These are phyloP conservation scores for Brassica hybrid DNA, from an alignment of 441 rosid species.

Conservation along the genomic window DNA sequence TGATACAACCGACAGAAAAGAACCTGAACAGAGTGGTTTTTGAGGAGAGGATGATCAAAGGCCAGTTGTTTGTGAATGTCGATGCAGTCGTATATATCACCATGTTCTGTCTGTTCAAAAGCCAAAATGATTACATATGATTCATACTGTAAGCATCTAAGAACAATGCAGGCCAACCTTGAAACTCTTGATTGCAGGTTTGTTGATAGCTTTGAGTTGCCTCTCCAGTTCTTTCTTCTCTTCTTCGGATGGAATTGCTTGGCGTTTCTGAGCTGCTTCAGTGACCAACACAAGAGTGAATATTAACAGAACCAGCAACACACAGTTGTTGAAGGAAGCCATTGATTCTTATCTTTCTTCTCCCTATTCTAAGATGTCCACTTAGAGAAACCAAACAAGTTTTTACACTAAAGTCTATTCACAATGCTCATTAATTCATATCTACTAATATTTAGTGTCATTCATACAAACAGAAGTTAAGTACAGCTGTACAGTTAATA, in stretches of 20 bases:
- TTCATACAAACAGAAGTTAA: too few relatives aligned
- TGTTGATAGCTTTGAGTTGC: constrained; percentile 35
- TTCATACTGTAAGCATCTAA: neutral
- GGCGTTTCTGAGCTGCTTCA: neutral
- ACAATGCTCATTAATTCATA: too few relatives aligned
- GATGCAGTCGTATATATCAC: constrained; percentile 28
- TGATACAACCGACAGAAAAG: neutral
- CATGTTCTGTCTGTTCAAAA: constrained; percentile 14
- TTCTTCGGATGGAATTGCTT: neutral
- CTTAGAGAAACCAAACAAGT: neutral
- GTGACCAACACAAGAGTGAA: neutral
- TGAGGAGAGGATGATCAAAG: constrained; percentile 36
- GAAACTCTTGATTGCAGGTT: constrained; percentile 34
- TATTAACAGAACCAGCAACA: constrained; percentile 16
- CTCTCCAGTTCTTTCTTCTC: constrained; percentile 19
- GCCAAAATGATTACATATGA: neutral
- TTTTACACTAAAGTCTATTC: too few relatives aligned
- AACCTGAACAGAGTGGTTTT: constrained; percentile 34
- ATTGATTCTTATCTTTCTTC: neutral
- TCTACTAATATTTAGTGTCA: too few relatives aligned
- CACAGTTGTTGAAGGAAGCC: neutral
- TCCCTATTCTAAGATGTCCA: neutral
- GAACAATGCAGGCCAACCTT: constrained; percentile 6
- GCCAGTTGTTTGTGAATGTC: constrained; percentile 33
- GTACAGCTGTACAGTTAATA: too few relatives aligned